phyloP scores from a whole-genome alignment of 1,284 basidiomycete genomes.

The Apiotrichum veenhuisii region DNA sequence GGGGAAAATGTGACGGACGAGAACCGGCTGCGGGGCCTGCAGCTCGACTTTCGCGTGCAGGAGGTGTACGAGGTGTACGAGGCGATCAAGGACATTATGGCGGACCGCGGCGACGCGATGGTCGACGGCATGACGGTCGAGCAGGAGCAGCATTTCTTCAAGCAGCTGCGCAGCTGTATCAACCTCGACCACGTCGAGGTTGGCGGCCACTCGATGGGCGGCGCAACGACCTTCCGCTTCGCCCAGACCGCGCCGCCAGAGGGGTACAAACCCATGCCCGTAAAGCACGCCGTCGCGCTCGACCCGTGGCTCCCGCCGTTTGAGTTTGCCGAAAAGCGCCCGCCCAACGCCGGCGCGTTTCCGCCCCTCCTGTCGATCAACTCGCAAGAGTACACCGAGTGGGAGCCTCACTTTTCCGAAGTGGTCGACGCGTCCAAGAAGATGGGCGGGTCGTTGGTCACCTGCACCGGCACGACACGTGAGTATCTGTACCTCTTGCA shows the following conservation, averaged over 20 bases:
- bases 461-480: constrained; percentile 38
- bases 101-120: constrained; percentile 4
- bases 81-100: constrained; percentile 34
- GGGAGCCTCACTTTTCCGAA: constrained; percentile 59
- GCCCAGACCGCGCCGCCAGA: constrained; percentile 14
- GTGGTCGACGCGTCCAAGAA: constrained; percentile 55
- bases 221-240: constrained; percentile 56
- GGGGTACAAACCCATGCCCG: constrained; percentile 52
- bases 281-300: constrained; percentile 54
- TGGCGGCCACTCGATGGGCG: constrained; percentile 72
- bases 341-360: constrained; percentile 17
- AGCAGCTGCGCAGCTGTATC: constrained; percentile 53
- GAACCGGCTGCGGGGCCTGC: constrained; percentile 58
- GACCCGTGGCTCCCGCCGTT: constrained; percentile 76
- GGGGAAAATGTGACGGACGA: constrained; percentile 1
- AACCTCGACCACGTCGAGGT: constrained; percentile 54
- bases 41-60: constrained; percentile 61
- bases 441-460: constrained; percentile 30
- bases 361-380: constrained; percentile 61
- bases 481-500: too few relatives aligned
- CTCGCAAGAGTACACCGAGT: constrained; percentile 68
- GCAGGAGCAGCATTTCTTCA: constrained; percentile 16
- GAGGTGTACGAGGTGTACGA: constrained; percentile 63
- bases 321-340: constrained; percentile 21
- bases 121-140: constrained; percentile 9